phyloP scores from a whole-genome alignment of 2,329 filamentous ascomycete species.

The Aspergillus pseudotamarii region DNA sequence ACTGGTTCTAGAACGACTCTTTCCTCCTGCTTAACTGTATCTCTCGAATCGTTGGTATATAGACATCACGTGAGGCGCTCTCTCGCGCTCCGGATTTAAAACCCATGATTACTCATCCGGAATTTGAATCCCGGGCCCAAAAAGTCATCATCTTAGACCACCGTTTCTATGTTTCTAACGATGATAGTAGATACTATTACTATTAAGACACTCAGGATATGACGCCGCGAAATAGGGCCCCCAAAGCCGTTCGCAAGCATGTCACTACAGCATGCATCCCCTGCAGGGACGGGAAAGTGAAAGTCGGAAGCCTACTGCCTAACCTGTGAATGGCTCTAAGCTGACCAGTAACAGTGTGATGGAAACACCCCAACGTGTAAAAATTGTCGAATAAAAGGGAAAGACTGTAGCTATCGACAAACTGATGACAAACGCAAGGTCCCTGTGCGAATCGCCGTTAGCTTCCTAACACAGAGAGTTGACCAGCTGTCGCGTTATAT shows the following conservation, averaged over 20 bases:
- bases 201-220: background rate
- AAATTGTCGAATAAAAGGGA: background rate
- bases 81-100: no score
- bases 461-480: background rate
- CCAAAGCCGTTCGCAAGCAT: background rate
- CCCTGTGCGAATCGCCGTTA: background rate
- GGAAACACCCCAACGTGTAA: background rate
- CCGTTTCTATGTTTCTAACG: no score
- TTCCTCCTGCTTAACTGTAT: no score
- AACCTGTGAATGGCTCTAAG: no score
- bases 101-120: no score
- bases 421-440: background rate
- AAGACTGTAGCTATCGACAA: background rate
- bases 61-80: no score
- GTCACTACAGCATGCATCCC: background rate
- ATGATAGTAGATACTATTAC: no score
- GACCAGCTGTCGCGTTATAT: background rate
- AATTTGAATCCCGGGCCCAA: no score
- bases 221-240: background rate
- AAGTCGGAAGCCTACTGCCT: background rate
- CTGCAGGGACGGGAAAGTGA: background rate
- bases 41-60: no score
- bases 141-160: no score
- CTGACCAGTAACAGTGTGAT: background rate
- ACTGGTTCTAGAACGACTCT: no score